phyloP scores from a whole-genome alignment of 2,329 filamentous ascomycete species.

The Phoma sp. region DNA sequence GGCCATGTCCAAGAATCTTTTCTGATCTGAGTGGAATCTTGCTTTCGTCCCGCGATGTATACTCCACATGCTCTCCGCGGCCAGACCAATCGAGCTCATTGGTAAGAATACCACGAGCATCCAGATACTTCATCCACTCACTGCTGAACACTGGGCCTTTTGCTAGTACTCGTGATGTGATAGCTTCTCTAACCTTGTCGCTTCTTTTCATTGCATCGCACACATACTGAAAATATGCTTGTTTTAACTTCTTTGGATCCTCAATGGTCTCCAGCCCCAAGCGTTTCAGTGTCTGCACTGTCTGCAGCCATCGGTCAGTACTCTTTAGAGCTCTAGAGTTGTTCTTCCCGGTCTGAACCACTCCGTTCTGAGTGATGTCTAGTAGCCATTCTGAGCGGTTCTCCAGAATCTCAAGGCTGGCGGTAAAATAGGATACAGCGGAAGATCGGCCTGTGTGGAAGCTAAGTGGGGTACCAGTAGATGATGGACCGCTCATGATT shows the following conservation, averaged over 20 bases:
- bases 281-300: too few species aligned
- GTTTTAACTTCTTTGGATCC: neutral
- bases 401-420: neutral
- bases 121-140: conserved; percentile 3
- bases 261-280: too few species aligned
- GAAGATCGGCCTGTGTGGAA: neutral
- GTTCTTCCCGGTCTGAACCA: neutral
- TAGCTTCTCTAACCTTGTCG: neutral
- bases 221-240: neutral
- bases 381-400: neutral
- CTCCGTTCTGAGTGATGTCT: neutral
- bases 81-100: conserved; percentile 20
- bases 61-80: conserved; percentile 23
- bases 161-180: neutral
- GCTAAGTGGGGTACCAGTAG: neutral
- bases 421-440: neutral
- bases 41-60: conserved; percentile 4
- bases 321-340: neutral
- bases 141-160: conserved; percentile 7
- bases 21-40: conserved; percentile 5
- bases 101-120: conserved; percentile 6
- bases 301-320: neutral
- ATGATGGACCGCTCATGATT: neutral
- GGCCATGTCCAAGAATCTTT: conserved; percentile 4
- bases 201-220: neutral